Percentiles rank a stretch among this genome's conserved stretches.
Evolutionary conservation across 352 stramenopile genomes (phyloP).

Genomic region (Phytopythium oedochilum): DNA sequence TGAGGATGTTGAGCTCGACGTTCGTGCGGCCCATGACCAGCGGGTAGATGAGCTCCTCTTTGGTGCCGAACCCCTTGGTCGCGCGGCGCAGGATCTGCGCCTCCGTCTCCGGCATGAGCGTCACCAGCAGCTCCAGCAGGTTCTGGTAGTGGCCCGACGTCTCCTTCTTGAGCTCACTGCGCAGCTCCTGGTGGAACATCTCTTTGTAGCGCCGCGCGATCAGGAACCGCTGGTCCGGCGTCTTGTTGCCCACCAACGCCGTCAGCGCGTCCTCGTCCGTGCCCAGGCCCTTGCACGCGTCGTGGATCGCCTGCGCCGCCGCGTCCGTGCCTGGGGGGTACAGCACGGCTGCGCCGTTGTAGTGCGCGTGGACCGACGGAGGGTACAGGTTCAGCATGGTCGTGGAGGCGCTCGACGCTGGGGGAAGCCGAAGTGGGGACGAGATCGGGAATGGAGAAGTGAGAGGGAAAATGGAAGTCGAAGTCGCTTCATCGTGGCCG

Average conservation of each 20-base stretch:
- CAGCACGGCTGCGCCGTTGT: conserved; percentile 36
- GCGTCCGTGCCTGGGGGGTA: conserved; percentile 48
- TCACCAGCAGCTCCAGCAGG: conserved; percentile 49
- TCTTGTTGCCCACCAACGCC: conserved; percentile 46
- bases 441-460: not conserved
- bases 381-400: conserved; percentile 80
- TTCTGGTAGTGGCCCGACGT: conserved; percentile 59
- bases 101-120: conserved; percentile 58
- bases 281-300: conserved; percentile 61
- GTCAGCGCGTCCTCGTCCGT: conserved; percentile 54
- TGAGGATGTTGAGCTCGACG: conserved; percentile 69
- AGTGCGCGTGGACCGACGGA: conserved; percentile 53
- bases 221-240: conserved; percentile 50
- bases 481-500: no score
- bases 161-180: conserved; percentile 59
- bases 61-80: conserved; percentile 67
- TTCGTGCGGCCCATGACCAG: conserved; percentile 64
- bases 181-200: conserved; percentile 50
- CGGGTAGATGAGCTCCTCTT: conserved; percentile 68
- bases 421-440: not conserved
- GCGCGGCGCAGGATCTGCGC: conserved; percentile 53
- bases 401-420: not conserved
- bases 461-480: not conserved
- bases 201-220: conserved; percentile 66
- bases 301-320: conserved; percentile 45